Base-by-base conservation (phyloP, 768 basidiomycete species). In the Phlegmacium glaucopus region DNA sequence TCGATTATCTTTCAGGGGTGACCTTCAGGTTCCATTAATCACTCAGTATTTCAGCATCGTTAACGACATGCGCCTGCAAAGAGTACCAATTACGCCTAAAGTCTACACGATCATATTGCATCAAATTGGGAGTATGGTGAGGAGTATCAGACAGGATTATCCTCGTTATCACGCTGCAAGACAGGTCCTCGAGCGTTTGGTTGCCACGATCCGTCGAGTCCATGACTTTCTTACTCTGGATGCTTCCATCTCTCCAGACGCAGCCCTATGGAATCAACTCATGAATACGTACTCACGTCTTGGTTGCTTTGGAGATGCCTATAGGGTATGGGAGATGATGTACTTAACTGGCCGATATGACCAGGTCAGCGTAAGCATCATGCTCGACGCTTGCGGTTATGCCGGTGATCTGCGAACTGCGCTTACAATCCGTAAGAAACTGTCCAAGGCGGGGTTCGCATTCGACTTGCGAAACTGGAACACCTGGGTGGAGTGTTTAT, bases 261-360 rank as follows among this genome's bases (percentile, higher is more conserved):
- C 71, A 8, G 64, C 71, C 3, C 72, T 92, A 10, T 84, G 87
- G 77, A 94, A 93, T 61, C 80, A 89, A 57, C 69, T 96, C 51
- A 90, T 96, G 87, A 81, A 90, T 63, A 83, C 90, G 1, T 97
- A 94, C 65, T 83, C 88, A 56, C 83, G 83, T n/a, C 72, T 85
- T 6, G 82, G 81, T 4, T 82, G 80, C 49, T 87, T 85, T 51
- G 69, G 67, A 1, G 86, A 89, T 48, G 83, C 87, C 12, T 85
- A 80, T 55, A 75, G 83, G 29, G 75, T 95, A 3, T 97, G 93
- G 91, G 83, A 92, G 59, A 72, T 74, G 60, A 75, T 90, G 64
- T 78, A 77, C 57, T 57, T 80, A 36, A 69, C 79, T n/a, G 74
- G 77, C 13, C 72, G 68, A 39, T 83, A 77, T 57, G 77, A 85